Evolutionary conservation across 2,329 filamentous ascomycete genomes (phyloP), one percentile per base, ranked within the genome.

Genomic region (Cylindrodendrum hubeiense): DNA sequence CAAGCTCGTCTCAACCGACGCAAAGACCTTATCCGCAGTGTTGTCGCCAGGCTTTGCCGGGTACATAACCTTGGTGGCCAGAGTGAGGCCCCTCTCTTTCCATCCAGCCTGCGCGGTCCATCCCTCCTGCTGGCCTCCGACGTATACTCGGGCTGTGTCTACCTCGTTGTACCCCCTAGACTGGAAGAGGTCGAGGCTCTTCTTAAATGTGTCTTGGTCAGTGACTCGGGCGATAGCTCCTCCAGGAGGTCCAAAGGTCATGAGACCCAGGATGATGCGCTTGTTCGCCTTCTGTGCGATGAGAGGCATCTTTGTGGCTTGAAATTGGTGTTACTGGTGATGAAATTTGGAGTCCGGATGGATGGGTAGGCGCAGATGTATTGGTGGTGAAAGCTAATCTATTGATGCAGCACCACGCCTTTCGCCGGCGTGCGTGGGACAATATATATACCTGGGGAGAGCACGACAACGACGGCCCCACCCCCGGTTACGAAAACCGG

Each of bases 101-200:
- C 93, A 97, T 54, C 86, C 86, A 3, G 92, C 90, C 70, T 93
- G 85, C 17, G 87, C 84, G 5, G 93, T 95, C 79, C 91, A 97
- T 13, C 87, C 91, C 79, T 97, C 94, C 77, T 97, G 93, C 70
- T 89, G 81, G 52, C 91, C 89, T 50, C 81, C 89, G 17, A 92
- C 82, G 74, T 97, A 97, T 62, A 88, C 77, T 26, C 93, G 88
- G 0, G 94, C 93, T 1, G 94, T 97, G 77, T 97, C 94, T 39
- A 97, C 81, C 76, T 97, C 94, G 75, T 90, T 90, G 82, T 97
- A 95, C 39, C 93, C 93, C 62, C 90, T 86, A n/a, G 84, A 82
- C 78, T 95, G 92, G 76, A 97, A 89, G 68, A 90, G 85, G 76
- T 95, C 91, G 39, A 97, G 88, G 46, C 87, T 87, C 71, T 87